Evolutionary conservation across 1,139 yeast genomes (phyloP), one percentile per base, ranked within the genome.

Genomic region (Protomyces gravidus): DNA sequence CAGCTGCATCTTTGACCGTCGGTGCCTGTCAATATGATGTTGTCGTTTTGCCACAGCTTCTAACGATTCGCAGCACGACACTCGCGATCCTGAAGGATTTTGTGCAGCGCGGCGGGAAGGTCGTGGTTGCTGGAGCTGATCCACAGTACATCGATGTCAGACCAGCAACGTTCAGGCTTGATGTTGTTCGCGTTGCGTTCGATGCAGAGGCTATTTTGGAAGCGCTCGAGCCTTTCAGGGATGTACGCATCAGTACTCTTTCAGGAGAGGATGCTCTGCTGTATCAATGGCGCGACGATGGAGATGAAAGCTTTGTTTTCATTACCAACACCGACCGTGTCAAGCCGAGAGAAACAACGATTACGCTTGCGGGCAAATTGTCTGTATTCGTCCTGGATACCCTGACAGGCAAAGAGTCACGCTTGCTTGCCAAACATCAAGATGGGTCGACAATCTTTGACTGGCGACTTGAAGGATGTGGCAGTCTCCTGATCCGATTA

Each of bases 201-300:
- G 23, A 32, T 17, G 4, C 32, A 27, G n/a, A 21, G 2, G 25
- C 46, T 3, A 39, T 53, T 13, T 25, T 46, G 19, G 25, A 33
- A 11, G 46, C 36, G 23, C 39, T 53, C 27, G 28, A 25, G 25
- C 26, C 17, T 4, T 46, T 33, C n/a, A 40, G 58, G 17, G 58
- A 53, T 17, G 11, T 46, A 39, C 46, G 40, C 30, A 53, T 53
- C 21, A 11, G n/a, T 6, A n/a, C 50, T 3, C 17, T 11, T 17
- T 11, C 26, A 7, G 25, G 50, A n/a, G 57, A 30, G 13, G 30
- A 52, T 26, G 42, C 45, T 21, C 21, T 53, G 4, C 47, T 53
- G 19, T 53, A 53, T 19, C 58, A 53, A 27, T 53, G 58, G 58
- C 50, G 58, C 23, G 47, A 36, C 11, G 58, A 53, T n/a, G 51